phyloP scores from a whole-genome alignment of 371 early-diverging fungal genomes.

The Mortierella sp. region DNA sequence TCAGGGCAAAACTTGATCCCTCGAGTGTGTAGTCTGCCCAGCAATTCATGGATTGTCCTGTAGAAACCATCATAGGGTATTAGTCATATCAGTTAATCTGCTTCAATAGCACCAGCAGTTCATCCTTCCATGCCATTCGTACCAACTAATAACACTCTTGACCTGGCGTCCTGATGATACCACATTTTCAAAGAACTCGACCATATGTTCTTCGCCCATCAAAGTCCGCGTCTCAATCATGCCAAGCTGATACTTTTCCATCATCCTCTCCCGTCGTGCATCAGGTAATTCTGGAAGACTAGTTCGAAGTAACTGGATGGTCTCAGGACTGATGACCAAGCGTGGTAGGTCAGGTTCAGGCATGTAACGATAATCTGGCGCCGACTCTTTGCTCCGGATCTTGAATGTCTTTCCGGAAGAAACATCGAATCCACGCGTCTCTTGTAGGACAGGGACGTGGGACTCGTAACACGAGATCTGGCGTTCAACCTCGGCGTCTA shows the following conservation, averaged over 20 bases:
- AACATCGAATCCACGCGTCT: constrained; percentile 86
- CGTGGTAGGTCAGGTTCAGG: constrained; percentile 92
- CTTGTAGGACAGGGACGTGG: constrained; percentile 66
- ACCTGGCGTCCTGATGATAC: constrained; percentile 17
- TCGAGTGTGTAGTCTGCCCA: constrained; percentile 76
- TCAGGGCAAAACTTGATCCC: constrained; percentile 64
- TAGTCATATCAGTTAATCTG: too few species aligned
- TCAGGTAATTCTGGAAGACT: constrained; percentile 83
- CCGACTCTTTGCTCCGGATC: constrained; percentile 83
- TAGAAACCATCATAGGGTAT: neutral
- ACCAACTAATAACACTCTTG: constrained; percentile 33
- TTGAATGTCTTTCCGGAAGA: constrained; percentile 68
- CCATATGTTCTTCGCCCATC: constrained; percentile 77
- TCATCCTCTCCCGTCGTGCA: constrained; percentile 66
- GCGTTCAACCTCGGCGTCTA: constrained; percentile 83
- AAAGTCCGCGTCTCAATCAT: constrained; percentile 69
- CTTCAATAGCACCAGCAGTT: too few species aligned
- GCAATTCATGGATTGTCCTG: constrained; percentile 84
- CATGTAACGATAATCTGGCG: constrained; percentile 92
- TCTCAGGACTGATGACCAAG: constrained; percentile 61
- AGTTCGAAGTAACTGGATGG: constrained; percentile 58
- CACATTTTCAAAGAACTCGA: constrained; percentile 78
- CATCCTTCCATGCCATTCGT: neutral
- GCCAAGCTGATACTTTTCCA: constrained; percentile 67
- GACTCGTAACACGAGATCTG: constrained; percentile 72